Conservation (phyloP, 768 basidiomycete genomes). For the Lactarius indigo region DNA sequence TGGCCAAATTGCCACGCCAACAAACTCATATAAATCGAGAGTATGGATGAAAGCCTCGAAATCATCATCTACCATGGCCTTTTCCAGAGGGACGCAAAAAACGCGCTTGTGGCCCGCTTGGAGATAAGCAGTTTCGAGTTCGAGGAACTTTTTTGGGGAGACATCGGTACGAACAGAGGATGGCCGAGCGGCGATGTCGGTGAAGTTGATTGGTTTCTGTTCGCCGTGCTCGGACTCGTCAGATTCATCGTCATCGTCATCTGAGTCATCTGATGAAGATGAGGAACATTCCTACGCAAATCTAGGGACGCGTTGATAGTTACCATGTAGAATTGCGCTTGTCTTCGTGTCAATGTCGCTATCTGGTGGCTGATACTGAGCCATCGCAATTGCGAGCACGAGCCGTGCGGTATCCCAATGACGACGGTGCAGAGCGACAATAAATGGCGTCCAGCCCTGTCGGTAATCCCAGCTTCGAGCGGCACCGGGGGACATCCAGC, state of each 20-base stretch:
- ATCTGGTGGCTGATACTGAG: constrained; percentile 49
- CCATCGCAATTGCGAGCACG: constrained; percentile 50
- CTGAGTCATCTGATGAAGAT: constrained; percentile 15
- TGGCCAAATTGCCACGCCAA: constrained; percentile 33
- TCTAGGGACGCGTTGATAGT: constrained; percentile 33
- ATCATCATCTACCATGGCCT: constrained; percentile 44
- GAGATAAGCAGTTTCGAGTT: constrained; percentile 10
- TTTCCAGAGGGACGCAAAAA: constrained; percentile 31
- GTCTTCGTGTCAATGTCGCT: constrained; percentile 29
- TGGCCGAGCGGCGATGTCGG: constrained; percentile 50
- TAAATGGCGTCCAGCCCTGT: constrained; percentile 41
- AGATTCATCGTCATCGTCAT: constrained; percentile 29
- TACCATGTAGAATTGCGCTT: constrained; percentile 17
- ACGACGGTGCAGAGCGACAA: constrained; percentile 45
- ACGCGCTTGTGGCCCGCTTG: background rate
- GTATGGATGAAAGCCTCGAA: constrained; percentile 49
- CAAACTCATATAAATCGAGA: constrained; percentile 41
- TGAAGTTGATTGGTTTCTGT: constrained; percentile 45
- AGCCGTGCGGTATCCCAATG: constrained; percentile 56
- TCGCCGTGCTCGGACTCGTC: constrained; percentile 34
- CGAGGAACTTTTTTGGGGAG: constrained; percentile 40
- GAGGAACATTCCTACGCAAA: background rate
- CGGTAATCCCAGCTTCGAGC: too few species aligned
- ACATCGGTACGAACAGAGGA: constrained; percentile 42
- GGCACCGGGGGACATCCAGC: constrained; percentile 10